phyloP scores from a whole-genome alignment of 768 basidiomycete genomes.

The Clavulina sp. region DNA sequence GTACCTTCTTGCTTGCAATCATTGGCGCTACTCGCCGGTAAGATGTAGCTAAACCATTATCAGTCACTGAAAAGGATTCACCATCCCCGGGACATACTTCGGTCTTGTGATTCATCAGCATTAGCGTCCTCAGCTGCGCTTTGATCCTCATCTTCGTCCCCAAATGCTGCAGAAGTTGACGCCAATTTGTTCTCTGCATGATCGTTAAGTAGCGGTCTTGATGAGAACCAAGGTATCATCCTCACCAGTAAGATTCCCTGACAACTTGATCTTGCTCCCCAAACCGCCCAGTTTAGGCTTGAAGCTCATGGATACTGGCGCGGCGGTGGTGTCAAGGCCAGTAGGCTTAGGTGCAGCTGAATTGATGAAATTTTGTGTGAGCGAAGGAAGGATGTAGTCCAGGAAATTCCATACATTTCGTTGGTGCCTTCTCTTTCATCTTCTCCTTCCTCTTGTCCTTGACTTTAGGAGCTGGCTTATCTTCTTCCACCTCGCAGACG shows the following conservation, averaged over 20 bases:
- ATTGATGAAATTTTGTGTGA: not conserved
- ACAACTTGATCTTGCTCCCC: not conserved
- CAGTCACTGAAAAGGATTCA: not conserved
- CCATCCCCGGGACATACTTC: not conserved
- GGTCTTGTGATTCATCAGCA: not conserved
- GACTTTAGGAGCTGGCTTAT: constrained; percentile 17
- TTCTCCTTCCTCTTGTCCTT: constrained; percentile 12
- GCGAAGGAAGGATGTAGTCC: no score
- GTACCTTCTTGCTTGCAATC: constrained; percentile 72
- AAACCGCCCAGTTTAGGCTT: constrained; percentile 4
- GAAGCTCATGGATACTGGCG: constrained; percentile 8
- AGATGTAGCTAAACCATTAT: constrained; percentile 16
- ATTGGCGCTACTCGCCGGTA: constrained; percentile 64
- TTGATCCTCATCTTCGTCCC: not conserved
- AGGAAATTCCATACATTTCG: not conserved
- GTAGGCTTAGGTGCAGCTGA: constrained; percentile 3
- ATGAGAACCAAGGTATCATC: no score
- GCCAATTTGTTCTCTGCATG: no score
- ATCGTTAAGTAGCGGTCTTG: no score
- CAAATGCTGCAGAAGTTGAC: no score
- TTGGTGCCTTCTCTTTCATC: not conserved
- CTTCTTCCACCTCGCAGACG: constrained; percentile 61
- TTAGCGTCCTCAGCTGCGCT: not conserved
- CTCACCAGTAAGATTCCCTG: not conserved
- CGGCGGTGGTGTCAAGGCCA: constrained; percentile 1